Evolutionary conservation across 192 early-diverging fungal genomes (phyloP).

Genomic region (Coemansia brasiliensis): DNA sequence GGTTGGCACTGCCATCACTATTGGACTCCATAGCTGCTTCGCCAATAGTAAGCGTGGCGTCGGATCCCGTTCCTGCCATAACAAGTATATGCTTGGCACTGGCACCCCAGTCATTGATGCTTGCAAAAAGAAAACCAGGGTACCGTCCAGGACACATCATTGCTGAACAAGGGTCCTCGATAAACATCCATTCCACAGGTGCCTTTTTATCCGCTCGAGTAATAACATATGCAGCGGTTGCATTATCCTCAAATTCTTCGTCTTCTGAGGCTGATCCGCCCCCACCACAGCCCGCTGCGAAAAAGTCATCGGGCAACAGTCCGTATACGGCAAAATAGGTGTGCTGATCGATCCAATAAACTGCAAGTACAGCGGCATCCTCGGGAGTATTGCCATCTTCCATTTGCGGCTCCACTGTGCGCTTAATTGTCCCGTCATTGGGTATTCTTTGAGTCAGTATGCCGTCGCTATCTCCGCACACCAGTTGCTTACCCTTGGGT

Average conservation of each 20-base stretch:
- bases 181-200: conserved; percentile 52
- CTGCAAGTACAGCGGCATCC: conserved; percentile 57
- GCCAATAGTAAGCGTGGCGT: conserved; percentile 44
- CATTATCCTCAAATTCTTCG: conserved; percentile 36
- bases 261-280: conserved; percentile 24
- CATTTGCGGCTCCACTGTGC: conserved; percentile 52
- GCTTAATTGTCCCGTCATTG: conserved; percentile 61
- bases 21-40: conserved; percentile 15
- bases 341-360: conserved; percentile 77
- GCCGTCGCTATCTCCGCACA: conserved; percentile 66
- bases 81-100: conserved; percentile 39
- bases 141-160: conserved; percentile 53
- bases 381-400: conserved; percentile 23
- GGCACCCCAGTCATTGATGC: conserved; percentile 59
- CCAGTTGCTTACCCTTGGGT: conserved; percentile 86
- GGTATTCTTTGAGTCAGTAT: conserved; percentile 63
- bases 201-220: conserved; percentile 51
- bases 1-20: conserved; percentile 13
- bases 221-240: conserved; percentile 62
- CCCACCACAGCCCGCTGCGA: conserved; percentile 27
- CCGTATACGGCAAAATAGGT: conserved; percentile 71
- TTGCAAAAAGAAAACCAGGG: conserved; percentile 62
- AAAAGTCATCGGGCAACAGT: conserved; percentile 28
- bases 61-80: conserved; percentile 36
- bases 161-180: conserved; percentile 62